These are phyloP conservation scores for Apiotrichum veenhuisii DNA, from an alignment of 1,284 basidiomycete species.

Conservation along the genomic window DNA sequence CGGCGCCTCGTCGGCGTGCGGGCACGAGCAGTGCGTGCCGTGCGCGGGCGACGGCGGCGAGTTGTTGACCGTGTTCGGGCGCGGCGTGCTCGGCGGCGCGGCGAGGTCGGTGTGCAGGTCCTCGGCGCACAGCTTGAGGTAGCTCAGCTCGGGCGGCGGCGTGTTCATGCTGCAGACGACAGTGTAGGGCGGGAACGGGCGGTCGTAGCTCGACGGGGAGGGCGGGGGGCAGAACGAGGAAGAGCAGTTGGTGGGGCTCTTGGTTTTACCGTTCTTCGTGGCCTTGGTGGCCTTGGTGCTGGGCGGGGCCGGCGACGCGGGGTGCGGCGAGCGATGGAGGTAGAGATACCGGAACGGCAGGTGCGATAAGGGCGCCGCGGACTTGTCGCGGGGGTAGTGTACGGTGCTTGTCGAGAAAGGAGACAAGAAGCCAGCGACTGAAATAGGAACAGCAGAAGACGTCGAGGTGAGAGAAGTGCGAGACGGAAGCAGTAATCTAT, in stretches of 20 bases:
- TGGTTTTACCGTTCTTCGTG: neutral
- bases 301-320: too few species aligned
- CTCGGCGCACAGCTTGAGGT: constrained; percentile 44
- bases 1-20: constrained; percentile 14
- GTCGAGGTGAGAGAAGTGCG: too few species aligned
- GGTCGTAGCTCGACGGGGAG: neutral
- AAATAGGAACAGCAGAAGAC: too few species aligned
- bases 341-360: neutral
- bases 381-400: neutral
- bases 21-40: constrained; percentile 7
- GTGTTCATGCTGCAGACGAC: constrained; percentile 13
- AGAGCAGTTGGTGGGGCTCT: neutral
- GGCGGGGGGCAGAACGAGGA: neutral
- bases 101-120: constrained; percentile 3
- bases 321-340: neutral
- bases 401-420: too few species aligned
- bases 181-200: neutral
- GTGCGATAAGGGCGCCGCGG: neutral
- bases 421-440: too few species aligned
- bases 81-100: constrained; percentile 11
- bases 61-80: constrained; percentile 12
- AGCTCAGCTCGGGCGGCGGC: constrained; percentile 32
- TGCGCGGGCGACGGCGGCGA: constrained; percentile 4
- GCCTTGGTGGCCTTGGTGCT: too few species aligned
- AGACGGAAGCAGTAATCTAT: too few species aligned